phyloP scores from a whole-genome alignment of 345 rosid species.

The Syzygium oleosum region DNA sequence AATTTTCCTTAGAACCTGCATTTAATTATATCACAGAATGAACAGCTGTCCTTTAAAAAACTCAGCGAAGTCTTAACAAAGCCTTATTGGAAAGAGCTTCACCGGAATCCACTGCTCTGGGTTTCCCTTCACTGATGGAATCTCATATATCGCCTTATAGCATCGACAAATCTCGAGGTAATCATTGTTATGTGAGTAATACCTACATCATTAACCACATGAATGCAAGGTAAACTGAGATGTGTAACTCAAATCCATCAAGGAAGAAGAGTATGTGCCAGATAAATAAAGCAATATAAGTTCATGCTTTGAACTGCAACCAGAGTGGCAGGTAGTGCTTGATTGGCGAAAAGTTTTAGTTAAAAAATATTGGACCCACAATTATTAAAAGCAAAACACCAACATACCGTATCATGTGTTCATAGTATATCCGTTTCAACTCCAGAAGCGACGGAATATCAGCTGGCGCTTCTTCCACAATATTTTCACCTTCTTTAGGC shows the following conservation, averaged over 20 bases:
- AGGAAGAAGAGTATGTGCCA: not conserved
- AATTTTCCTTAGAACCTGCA: constrained; percentile 73
- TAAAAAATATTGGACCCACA: not conserved
- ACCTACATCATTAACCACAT: constrained; percentile 25
- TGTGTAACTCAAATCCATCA: not conserved
- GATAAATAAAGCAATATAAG: not conserved
- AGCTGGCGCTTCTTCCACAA: constrained; percentile 92
- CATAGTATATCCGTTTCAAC: constrained; percentile 77
- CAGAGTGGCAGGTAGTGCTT: not conserved
- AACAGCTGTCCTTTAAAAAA: not conserved
- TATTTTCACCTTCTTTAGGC: constrained; percentile 81
- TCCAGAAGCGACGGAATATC: constrained; percentile 87
- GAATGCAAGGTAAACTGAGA: not conserved
- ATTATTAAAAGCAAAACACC: not conserved
- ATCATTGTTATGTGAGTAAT: constrained; percentile 69
- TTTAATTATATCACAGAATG: not conserved
- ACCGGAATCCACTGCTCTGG: constrained; percentile 80
- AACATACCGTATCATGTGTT: constrained; percentile 75
- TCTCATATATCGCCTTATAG: constrained; percentile 92
- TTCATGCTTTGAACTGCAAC: not conserved
- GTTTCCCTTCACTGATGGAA: constrained; percentile 72
- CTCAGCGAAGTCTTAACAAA: not conserved
- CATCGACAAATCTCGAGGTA: constrained; percentile 88
- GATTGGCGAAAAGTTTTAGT: not conserved
- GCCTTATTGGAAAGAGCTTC: constrained; percentile 1